Base-by-base conservation (phyloP, 768 basidiomycete genomes). In the Multifurca ochricompacta region DNA sequence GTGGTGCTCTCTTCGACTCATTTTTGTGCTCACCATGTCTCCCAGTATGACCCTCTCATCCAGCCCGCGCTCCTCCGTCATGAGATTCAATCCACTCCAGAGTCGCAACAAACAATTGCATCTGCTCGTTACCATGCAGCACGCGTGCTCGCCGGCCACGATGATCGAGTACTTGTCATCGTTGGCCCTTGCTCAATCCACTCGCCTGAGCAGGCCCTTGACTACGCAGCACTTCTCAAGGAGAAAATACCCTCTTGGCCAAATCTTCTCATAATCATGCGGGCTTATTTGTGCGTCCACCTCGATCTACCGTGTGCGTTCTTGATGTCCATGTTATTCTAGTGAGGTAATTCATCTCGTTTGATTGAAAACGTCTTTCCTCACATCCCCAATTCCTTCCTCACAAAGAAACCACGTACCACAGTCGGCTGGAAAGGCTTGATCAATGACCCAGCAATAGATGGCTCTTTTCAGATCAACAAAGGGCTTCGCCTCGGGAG, bases 351-450 rank as follows among this genome's bases (percentile, higher is more conserved):
- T 64, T 63, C 8, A 13, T 8, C 32, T 41, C 21, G 8, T 39
- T 23, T 34, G 16, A 27, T 18, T 6, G 16, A 4, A 23, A 25
- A 14, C 45, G 5, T 21, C 19, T 16, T 45, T 25, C 47, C 16
- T 56, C 23, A 51, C 31, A 2, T 14, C 32, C 4, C 13, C 21
- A 41, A 23, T 23, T 14, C 34, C 27, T 14, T 39, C 16, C 32
- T 43, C 11, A 67, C 40, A 16, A 67, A 95, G 81, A 95, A 97
- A 83, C 96, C 93, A 0, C 80, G 95, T 53, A 98, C 95, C 27
- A 98, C 93, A 2, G 93, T 97, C 44, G 94, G 94, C 62, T 97
- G 90, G 90, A 97, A 99, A 73, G 96, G 95, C 35, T 77, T 90
- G 64, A 88, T 87, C 67, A 91, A 91, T 68, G 95, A 97, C 71